These are phyloP conservation scores for Diutina rugosa DNA, from an alignment of 1,139 yeast species.

Conservation along the genomic window DNA sequence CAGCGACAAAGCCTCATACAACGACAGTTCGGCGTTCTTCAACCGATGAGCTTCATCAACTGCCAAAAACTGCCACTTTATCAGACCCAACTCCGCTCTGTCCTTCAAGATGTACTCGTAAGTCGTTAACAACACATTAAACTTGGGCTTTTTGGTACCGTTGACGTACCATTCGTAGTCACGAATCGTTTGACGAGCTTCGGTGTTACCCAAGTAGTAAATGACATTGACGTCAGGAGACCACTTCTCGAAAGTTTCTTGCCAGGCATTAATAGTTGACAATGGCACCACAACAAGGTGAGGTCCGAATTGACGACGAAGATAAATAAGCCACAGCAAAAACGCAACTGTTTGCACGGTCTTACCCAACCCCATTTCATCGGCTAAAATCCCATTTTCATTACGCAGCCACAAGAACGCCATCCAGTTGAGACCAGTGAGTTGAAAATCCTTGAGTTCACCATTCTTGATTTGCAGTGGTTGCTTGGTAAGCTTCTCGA, in stretches of 20 bases:
- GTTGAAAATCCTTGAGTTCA: conserved; percentile 89
- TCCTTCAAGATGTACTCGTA: conserved; percentile 94
- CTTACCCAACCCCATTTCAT: conserved; percentile 98
- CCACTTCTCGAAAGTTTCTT: conserved; percentile 96
- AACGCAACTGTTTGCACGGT: conserved; percentile 96
- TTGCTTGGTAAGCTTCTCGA: conserved; percentile 76
- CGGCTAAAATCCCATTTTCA: conserved; percentile 95
- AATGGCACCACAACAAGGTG: conserved; percentile 80
- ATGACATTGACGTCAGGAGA: conserved; percentile 91
- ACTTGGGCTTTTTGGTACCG: conserved; percentile 60
- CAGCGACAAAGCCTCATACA: conserved; percentile 75
- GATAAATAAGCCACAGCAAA: conserved; percentile 85
- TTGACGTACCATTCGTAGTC: conserved; percentile 68
- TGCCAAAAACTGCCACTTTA: conserved; percentile 93
- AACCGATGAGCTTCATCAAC: conserved; percentile 98
- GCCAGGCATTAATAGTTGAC: conserved; percentile 98
- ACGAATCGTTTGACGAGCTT: conserved; percentile 70
- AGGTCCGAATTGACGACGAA: conserved; percentile 94
- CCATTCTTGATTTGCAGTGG: conserved; percentile 89
- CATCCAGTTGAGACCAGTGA: conserved; percentile 99
- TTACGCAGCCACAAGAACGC: conserved; percentile 96
- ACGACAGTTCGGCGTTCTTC: conserved; percentile 86
- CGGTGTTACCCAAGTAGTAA: conserved; percentile 85
- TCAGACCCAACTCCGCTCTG: conserved; percentile 59
- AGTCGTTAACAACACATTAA: conserved; percentile 81